Base-by-base conservation (phyloP, 2,329 filamentous ascomycete species). In the Fusarium staphyleae region DNA sequence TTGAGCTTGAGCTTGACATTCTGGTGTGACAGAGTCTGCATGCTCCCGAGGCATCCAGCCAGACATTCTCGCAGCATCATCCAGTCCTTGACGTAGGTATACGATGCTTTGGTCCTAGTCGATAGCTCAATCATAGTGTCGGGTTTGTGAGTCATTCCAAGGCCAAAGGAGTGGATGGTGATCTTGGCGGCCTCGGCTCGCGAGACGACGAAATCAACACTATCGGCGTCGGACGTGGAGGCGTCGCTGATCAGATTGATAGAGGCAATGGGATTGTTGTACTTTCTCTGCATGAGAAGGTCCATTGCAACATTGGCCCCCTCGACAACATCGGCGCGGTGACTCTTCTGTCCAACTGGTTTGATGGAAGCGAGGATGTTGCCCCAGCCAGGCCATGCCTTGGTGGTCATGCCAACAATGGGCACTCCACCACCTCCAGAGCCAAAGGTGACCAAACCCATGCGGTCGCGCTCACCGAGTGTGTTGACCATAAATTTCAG, bases 11-110 rank as follows among this genome's bases (percentile, higher is more conserved):
- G 82, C 78, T 96, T 97, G 51, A 96, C 95, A 69, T 98, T 98
- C 72, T 98, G 95, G 72, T 99, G 95, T n/a, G 95, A 98, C 22
- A 91, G 88, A 2, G 91, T 92, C 74, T 99, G 95, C 70, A 98
- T 83, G 12, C 91, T 87, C 39, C 95, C 95, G 22, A 99, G 79
- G 68, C 93, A 98, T 35, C 95, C 95, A 18, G 93, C 95, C 36
- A 97, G 82, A 72, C 95, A 98, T 73, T 99, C 95, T 22, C 95
- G 88, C 29, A 99, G 83, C 93, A 98, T 99, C 93, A 98, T 98
- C 95, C 95, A 99, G 73, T 99, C 95, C 76, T 98, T 99, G 65
- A 99, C 93, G 68, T 98, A 99, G 1, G 92, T 96, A 70, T 98
- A 99, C 1, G 92, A 96, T 4, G 93, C 95, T 77, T 98, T 99